These are phyloP conservation scores for Colletotrichum scovillei DNA, from an alignment of 2,329 filamentous ascomycete species.

Conservation along the genomic window DNA sequence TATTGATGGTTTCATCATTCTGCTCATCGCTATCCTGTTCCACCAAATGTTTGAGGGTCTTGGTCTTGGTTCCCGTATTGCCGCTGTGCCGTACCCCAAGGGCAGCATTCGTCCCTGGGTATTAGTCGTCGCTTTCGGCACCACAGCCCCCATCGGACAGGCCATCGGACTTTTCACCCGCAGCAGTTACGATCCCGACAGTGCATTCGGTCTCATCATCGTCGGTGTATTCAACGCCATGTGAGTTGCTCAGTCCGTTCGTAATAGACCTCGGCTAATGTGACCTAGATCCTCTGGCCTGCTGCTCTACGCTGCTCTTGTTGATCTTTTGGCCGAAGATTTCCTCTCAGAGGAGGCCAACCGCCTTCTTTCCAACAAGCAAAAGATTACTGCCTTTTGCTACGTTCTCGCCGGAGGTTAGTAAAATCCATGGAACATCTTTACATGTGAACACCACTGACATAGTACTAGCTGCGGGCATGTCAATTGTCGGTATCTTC, in stretches of 20 bases:
- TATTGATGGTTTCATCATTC: constrained; percentile 73
- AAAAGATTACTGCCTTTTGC: constrained; percentile 64
- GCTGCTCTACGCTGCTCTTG: constrained; percentile 70
- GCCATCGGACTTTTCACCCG: constrained; percentile 71
- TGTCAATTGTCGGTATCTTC: constrained; percentile 60
- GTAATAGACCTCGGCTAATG: background rate
- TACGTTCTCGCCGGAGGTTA: constrained; percentile 64
- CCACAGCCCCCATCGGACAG: constrained; percentile 84
- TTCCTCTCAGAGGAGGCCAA: constrained; percentile 70
- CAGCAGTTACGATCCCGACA: constrained; percentile 70
- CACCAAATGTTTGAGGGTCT: constrained; percentile 78
- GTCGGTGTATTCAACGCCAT: constrained; percentile 75
- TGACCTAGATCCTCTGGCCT: constrained; percentile 65
- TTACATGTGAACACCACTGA: background rate
- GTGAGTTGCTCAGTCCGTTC: constrained; percentile 46
- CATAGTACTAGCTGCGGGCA: constrained; percentile 50
- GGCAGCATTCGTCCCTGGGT: constrained; percentile 69
- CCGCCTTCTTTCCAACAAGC: constrained; percentile 60
- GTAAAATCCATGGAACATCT: constrained; percentile 21
- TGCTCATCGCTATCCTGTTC: constrained; percentile 77
- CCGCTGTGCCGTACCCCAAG: constrained; percentile 70
- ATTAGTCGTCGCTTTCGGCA: constrained; percentile 72
- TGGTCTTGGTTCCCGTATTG: constrained; percentile 77
- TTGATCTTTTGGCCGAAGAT: constrained; percentile 73
- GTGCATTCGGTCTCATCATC: constrained; percentile 72